Evolutionary conservation across 2,329 filamentous ascomycete genomes (phyloP).

Genomic region (Monosporascus sp.): DNA sequence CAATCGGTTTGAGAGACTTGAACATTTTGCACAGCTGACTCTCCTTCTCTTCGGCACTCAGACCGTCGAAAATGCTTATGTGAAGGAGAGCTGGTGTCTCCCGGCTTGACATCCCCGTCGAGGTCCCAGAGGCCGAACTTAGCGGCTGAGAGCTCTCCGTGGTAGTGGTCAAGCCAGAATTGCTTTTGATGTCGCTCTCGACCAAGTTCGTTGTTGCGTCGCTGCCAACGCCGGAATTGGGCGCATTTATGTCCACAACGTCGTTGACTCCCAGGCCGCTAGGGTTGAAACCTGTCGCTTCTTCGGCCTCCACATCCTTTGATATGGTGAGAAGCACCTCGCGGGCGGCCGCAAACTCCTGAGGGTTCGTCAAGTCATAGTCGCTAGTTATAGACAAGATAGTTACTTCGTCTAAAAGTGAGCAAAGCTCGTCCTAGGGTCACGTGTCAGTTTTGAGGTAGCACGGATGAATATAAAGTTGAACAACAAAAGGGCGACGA

Average conservation of each 20-base stretch:
- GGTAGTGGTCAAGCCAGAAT: conserved; percentile 18
- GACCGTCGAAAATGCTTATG: conserved; percentile 28
- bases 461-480: no score
- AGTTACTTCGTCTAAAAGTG: conserved; percentile 71
- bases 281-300: conserved; percentile 72
- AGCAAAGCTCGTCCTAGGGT: conserved; percentile 63
- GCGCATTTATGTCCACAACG: conserved; percentile 13
- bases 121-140: conserved; percentile 16
- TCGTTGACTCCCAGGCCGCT: conserved; percentile 58
- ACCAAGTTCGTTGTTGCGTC: conserved; percentile 3
- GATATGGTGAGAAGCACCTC: conserved; percentile 62
- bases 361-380: conserved; percentile 55
- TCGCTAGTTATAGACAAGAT: conserved; percentile 73
- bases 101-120: conserved; percentile 14
- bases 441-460: conserved; percentile 1
- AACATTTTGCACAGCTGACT: conserved; percentile 66
- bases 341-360: conserved; percentile 50
- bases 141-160: conserved; percentile 20
- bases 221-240: conserved; percentile 8
- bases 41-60: conserved; percentile 59
- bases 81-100: conserved; percentile 22
- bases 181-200: conserved; percentile 23
- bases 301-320: conserved; percentile 58
- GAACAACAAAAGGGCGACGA: no score
- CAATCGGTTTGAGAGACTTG: conserved; percentile 58